Conservation (phyloP, 2,329 filamentous ascomycete genomes). For the Ceratocystis diversiconidia region DNA sequence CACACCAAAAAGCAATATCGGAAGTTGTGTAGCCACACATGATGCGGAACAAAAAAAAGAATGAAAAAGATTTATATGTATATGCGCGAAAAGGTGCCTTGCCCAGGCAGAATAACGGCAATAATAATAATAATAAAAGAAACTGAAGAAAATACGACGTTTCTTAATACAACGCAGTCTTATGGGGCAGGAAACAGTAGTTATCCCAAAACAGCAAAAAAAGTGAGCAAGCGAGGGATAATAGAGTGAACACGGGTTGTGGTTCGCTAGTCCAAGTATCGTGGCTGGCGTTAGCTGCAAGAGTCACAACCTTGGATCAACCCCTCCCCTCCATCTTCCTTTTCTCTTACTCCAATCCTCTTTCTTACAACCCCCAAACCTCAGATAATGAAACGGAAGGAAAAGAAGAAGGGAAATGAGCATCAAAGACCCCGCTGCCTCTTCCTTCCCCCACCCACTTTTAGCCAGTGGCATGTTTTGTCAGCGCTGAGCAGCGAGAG, state of each 20-base stretch:
- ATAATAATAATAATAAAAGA: not conserved
- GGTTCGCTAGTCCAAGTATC: not conserved
- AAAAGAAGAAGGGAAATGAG: not conserved
- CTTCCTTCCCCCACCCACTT: not conserved
- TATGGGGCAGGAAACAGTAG: not conserved
- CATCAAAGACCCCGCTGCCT: not conserved
- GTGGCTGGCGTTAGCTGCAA: not conserved
- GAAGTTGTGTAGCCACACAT: not conserved
- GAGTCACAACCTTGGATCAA: not conserved
- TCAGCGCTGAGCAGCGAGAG: not conserved
- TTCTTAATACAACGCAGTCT: not conserved
- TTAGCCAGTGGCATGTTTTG: not conserved
- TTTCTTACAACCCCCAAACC: not conserved
- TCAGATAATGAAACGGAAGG: not conserved
- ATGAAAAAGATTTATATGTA: not conserved
- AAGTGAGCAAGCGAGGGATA: not conserved
- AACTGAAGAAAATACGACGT: not conserved
- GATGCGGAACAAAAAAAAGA: not conserved
- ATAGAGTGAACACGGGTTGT: too few species aligned
- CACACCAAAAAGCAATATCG: not conserved
- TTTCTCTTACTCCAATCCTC: not conserved
- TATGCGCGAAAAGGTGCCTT: not conserved
- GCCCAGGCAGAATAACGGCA: not conserved
- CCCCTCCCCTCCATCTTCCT: not conserved
- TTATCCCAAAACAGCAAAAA: conserved; percentile 3